Evolutionary conservation across 306 rosid species (phyloP), one percentile per base, ranked within the genome.

Genomic region (Boehmeria nivea): DNA sequence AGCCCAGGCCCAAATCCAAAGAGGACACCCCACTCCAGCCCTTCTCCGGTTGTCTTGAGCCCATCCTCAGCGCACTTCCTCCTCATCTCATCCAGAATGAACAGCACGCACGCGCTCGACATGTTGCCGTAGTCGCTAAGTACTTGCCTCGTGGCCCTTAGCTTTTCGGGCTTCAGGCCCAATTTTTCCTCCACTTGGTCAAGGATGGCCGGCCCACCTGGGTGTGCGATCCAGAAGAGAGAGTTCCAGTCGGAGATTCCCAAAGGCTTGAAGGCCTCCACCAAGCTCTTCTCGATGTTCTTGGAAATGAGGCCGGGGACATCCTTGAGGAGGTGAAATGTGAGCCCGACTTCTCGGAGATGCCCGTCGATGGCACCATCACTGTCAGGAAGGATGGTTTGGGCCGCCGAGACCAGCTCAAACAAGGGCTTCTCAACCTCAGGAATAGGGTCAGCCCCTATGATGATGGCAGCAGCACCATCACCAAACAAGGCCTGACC

Each of bases 1-100:
- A 86, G 88, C 13, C 91, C 91, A 0, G 91, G 95, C 51, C 95
- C 88, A 57, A 86, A 83, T 1, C 91, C 84, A 0, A 86, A 81
- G 0, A 87, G 46, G 3, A 83, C 88, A 3, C 93, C 91, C 93
- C 93, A 87, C 4, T 87, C 95, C 1, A 78, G 66, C 7, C 89
- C 85, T 15, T 78, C 83, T 0, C 85, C 85, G 0, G 74, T 57
- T 4, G 85, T 82, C 40, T 64, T 69, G 0, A 66, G 68, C 54
- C 88, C 82, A n/a, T 74, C 40, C 51, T 64, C 51, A 0, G n/a
- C 38, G 0, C 86, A 83, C 52, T 65, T 76, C 63, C 15, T 78
- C 48, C 95, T 74, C 82, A 86, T 80, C 28, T 83, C 77, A 40
- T 86, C 82, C 65, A 83, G 54, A 37, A 86, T 78, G 43, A 86